These are phyloP conservation scores for Hypoxylon sp. DNA, from an alignment of 2,329 filamentous ascomycete genomes.

Conservation along the genomic window DNA sequence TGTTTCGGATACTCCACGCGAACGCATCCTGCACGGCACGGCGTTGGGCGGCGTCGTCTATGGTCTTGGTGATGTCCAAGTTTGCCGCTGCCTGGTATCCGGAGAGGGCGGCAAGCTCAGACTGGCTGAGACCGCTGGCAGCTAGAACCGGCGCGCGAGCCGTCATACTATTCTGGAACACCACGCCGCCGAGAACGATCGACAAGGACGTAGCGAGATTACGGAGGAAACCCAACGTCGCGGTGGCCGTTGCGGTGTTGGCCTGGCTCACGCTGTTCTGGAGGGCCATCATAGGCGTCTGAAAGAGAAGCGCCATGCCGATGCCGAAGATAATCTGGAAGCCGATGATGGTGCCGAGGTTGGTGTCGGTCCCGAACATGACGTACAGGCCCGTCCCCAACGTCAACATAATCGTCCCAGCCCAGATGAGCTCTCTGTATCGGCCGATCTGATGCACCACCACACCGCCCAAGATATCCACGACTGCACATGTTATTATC, in stretches of 20 bases:
- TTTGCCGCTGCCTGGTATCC: slow-evolving; percentile 60
- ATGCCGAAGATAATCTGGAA: slow-evolving; percentile 57
- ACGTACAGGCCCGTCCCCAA: slow-evolving; percentile 52
- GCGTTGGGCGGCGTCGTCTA: slow-evolving; percentile 54
- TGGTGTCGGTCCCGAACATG: slow-evolving; percentile 45
- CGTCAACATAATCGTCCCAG: slow-evolving; percentile 52
- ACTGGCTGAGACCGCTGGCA: slow-evolving; percentile 39
- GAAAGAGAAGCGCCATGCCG: slow-evolving; percentile 53
- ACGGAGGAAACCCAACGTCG: slow-evolving; percentile 63
- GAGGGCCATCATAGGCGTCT: slow-evolving; percentile 56
- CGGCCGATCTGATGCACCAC: slow-evolving; percentile 48
- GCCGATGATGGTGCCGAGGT: slow-evolving; percentile 54
- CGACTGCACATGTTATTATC: slow-evolving; percentile 50
- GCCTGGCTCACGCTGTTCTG: slow-evolving; percentile 61
- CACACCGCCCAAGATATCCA: slow-evolving; percentile 48
- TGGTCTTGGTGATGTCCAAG: slow-evolving; percentile 55
- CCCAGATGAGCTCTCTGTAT: slow-evolving; percentile 54
- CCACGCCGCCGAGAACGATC: slow-evolving; percentile 62
- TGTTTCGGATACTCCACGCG: slow-evolving; percentile 60
- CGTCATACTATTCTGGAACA: slow-evolving; percentile 54
- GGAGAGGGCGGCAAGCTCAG: slow-evolving; percentile 52
- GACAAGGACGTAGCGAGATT: slow-evolving; percentile 62
- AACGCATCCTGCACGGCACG: slow-evolving; percentile 58
- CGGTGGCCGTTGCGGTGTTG: slow-evolving; percentile 64
- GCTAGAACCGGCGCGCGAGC: slow-evolving; percentile 35